Evolutionary conservation across 371 early-diverging fungal species (phyloP), one percentile per base, ranked within the genome.

Genomic region (Mortierella sp.): DNA sequence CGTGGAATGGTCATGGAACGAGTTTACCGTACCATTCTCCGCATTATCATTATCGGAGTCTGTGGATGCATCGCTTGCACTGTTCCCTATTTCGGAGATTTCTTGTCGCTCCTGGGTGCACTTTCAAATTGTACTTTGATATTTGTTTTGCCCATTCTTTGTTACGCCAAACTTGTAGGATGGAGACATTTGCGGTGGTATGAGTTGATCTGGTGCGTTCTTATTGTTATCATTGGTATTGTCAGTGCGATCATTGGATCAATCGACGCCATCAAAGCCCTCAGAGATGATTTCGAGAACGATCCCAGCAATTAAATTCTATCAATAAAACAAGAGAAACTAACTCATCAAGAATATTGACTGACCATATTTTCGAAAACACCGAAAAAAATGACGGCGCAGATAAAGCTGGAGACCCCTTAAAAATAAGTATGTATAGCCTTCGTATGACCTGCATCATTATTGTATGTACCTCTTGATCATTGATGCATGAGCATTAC

Each of bases 71-170:
- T 92, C 70, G 94, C 94, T 2, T 88, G 93, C 75, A 82, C 87
- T 41, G 89, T 95, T 5, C 93, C 95, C 26, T 92, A 90, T 86
- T 95, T 96, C 86, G 91, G 90, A 45, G 90, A 90, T 68, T 87
- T 94, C 45, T 91, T 95, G 91, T 91, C 93, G 16, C 85, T 96
- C 24, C 74, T 96, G 63, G 96, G 96, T 44, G 92, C 95, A 0
- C 85, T 95, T 34, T 91, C 93, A 39, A 94, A 92, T 75, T 92
- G 92, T 71, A 79, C 88, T 47, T 88, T 94, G 47, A 93, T 94
- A 65, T 95, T 95, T 80, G 90, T 95, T 22, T 88, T 95, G 79
- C 96, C 96, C 14, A 89, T 95, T 45, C 74, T 92, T 14, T 94
- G 91, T 84, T 93, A 96, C 85, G 86, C 91, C 61, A 88, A 90